Evolutionary conservation across 371 early-diverging fungal species (phyloP), one percentile per base, ranked within the genome.

Genomic region (Neoconidiobolus thromboides): DNA sequence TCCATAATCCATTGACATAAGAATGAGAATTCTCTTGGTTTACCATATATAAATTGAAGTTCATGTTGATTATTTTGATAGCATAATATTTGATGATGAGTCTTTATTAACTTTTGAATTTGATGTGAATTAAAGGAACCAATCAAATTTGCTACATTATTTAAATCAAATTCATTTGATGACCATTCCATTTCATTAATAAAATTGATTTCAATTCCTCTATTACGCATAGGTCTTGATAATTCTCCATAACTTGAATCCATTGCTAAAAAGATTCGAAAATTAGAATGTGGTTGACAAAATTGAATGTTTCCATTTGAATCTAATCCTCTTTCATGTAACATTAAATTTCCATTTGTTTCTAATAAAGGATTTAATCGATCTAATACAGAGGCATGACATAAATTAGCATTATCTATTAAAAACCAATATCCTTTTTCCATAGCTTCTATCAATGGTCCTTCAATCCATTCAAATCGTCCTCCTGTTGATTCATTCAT

Each of bases 401-500:
- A 96, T 60, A 93, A 69, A 67, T 99, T 99, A 61, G 96, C 92
- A 68, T 99, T 97, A 72, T 99, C 99, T 48, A 99, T 81, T 58
- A 99, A 72, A 40, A 99, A 73, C 99, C 99, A 99, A 64, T 91
- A 73, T 3, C 99, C 99, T 42, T 90, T 79, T 65, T 89, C 80
- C 41, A 99, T 71, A 0, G 99, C 99, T 53, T 85, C 77, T 46
- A 99, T 83, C 14, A 99, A 75, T 2, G 90, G 78, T 43, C 99
- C 98, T 70, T 96, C 96, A 46, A 94, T 83, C 96, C 96, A 97
- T 67, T 96, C 96, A 65, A 97, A 97, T 44, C 78, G 77, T 38
- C 89, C 89, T 36, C 80, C 78, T 9, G 81, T 80, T 2, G 78
- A 70, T 0, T 72, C 70, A 15, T 64, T 68, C 64, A 82, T 80